phyloP scores from a whole-genome alignment of 2,329 filamentous ascomycete species.

The Talaromyces sp. region DNA sequence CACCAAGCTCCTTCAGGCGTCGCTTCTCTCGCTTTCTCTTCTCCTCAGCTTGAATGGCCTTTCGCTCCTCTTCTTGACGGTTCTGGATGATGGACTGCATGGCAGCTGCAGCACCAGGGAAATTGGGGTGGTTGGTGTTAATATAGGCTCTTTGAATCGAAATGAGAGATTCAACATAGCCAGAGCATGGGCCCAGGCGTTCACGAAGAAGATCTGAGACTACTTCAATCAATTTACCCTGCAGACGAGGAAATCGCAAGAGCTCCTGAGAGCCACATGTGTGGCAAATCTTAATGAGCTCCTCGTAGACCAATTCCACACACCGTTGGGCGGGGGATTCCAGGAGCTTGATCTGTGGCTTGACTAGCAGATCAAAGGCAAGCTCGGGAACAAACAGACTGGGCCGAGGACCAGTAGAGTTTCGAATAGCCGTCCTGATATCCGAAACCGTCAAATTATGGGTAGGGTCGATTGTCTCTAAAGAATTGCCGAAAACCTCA shows the following conservation, averaged over 20 bases:
- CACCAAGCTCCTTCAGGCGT: constrained; percentile 78
- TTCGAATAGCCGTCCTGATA: constrained; percentile 95
- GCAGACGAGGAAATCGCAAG: constrained; percentile 84
- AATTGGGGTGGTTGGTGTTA: constrained; percentile 99
- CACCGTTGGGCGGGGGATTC: constrained; percentile 95
- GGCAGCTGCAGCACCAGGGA: constrained; percentile 91
- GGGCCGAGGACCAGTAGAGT: constrained; percentile 92
- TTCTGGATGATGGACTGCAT: constrained; percentile 96
- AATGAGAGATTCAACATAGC: constrained; percentile 94
- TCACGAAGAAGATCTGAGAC: constrained; percentile 95
- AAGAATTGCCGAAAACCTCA: constrained; percentile 93
- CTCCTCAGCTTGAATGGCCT: constrained; percentile 77
- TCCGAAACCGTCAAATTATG: constrained; percentile 92
- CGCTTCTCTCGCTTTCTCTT: constrained; percentile 81
- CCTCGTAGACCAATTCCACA: constrained; percentile 97
- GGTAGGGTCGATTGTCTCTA: constrained; percentile 95
- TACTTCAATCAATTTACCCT: constrained; percentile 96
- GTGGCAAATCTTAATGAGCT: constrained; percentile 98
- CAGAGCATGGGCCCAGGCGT: constrained; percentile 82
- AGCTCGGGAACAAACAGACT: constrained; percentile 97
- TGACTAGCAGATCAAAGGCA: constrained; percentile 95
- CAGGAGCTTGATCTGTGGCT: constrained; percentile 96
- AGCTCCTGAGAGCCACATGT: constrained; percentile 96
- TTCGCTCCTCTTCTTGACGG: constrained; percentile 92
- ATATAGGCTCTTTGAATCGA: constrained; percentile 98